Base-by-base conservation (phyloP, 1,284 basidiomycete species). In the Laetiporus sulphureus region DNA sequence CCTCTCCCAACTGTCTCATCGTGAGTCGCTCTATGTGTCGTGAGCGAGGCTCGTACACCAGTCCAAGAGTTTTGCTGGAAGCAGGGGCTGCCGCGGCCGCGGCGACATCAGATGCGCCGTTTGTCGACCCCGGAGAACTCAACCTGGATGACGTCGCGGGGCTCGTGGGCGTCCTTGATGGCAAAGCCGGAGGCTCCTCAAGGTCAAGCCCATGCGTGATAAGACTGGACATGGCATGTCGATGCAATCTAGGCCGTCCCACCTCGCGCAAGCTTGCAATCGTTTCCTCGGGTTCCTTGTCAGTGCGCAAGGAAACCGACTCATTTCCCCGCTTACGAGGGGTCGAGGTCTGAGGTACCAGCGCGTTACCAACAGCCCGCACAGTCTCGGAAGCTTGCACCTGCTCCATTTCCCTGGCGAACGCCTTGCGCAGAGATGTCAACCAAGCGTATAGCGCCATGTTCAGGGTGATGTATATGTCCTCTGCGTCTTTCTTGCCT, bases 1-100 rank as follows among this genome's bases (percentile, higher is more conserved):
- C 87, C 59, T 91, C 86, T 25, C 91, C 91, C 7, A 93, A 67
- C 57, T 91, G 85, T 35, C 83, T 75, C 72, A 93, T 82, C 21
- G 83, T 86, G 40, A 88, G 58, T 18, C 83, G 74, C 54, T 88
- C 80, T 50, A 88, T 87, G 41, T 71, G 69, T 31, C 85, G 71
- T 19, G 64, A 62, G 10, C 68, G 67, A 4, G 72, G 71, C 41
- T 63, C 60, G 56, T 84, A 87, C 15, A 68, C 54, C 21, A 81
- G 56, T 3, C 60, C 63, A 4, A 33, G 4, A 10, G 40, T 6
- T 21, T 38, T 42, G 30, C 33, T 31, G 15, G 36, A 19, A 1
- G 31, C 3, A 12, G 39, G 34, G 22, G 27, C 18, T 12, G 38
- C 13, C 11, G 35, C 33, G 3, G 44, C 38, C 19, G 42, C 12